Evolutionary conservation across 192 early-diverging fungal species (phyloP), one percentile per base, ranked within the genome.

Genomic region (Coemansia sp.): DNA sequence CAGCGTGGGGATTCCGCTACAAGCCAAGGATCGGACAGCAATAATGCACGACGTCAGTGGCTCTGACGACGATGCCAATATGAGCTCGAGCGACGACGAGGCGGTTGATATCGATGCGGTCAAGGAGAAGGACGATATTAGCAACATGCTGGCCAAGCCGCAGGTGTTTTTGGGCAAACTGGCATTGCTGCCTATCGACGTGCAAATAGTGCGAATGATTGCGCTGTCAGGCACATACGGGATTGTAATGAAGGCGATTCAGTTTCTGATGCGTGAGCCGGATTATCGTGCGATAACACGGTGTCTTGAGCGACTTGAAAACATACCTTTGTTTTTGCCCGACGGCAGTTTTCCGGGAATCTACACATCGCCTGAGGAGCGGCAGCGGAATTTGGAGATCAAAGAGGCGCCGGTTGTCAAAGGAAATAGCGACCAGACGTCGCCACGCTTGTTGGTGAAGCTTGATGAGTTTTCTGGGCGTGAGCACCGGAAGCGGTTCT

Each of bases 121-220:
- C 31, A 81, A 71, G 57, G 78, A 72, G 12, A 65, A 66, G 39
- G 74, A 60, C 17, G 80, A 77, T 17, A 59, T 82, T 21, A 61
- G 45, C 23, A 52, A 68, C 14, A n/a, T 82, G 53, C 57, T 77
- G 64, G 50, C 64, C 1, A 77, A 55, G 49, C 67, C 64, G 27
- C 64, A 69, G 43, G 64, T 68, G 4, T 48, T 38, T 6, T 48
- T 68, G 10, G 80, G 80, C 8, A 21, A 51, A 43, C 57, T 72
- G 17, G 58, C 52, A 1, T 10, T 38, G 21, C 27, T 82, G 29
- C 55, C 74, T 1, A 14, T 77, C 19, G 74, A 82, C 3, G 27
- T 65, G 41, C 80, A 82, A 52, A 35, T 82, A 12, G 62, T 82
- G 26, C 74, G 80, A 14, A 39, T 82, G 25, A 65, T 82, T 35